Percentiles rank a stretch among this genome's conserved stretches.
Evolutionary conservation across 805 yeast genomes (phyloP).

Genomic region (Zygosaccharomyces kombuchaensis): DNA sequence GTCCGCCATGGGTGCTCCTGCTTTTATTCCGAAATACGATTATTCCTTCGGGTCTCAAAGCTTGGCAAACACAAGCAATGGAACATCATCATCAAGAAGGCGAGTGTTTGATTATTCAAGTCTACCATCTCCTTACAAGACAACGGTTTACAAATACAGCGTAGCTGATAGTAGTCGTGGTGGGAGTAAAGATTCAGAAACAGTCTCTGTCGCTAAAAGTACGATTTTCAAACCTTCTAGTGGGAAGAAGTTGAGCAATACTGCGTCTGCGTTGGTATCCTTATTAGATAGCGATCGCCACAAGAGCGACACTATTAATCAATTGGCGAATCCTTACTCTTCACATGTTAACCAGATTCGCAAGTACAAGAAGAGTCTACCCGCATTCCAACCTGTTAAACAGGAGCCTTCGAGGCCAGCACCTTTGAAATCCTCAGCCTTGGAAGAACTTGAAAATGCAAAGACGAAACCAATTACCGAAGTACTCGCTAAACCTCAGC

Average conservation of each 20-base stretch:
- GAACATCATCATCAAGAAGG: slow-evolving; percentile 26
- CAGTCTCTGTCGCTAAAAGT: not conserved
- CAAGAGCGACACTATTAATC: slow-evolving; percentile 12
- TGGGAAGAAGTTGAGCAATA: slow-evolving; percentile 38
- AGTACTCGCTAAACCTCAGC: slow-evolving; percentile 9
- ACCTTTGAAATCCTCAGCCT: slow-evolving; percentile 7
- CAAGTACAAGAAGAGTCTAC: slow-evolving; percentile 11
- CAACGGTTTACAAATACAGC: slow-evolving; percentile 32
- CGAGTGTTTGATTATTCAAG: slow-evolving; percentile 38
- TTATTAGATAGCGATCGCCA: slow-evolving; percentile 36
- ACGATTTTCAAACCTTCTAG: slow-evolving; percentile 8
- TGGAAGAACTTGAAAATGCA: slow-evolving; percentile 14
- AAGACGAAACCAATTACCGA: slow-evolving; percentile 6
- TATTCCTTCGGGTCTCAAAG: slow-evolving; percentile 16
- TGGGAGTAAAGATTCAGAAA: not conserved
- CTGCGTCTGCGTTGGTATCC: slow-evolving; percentile 48
- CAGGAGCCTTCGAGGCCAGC: not conserved
- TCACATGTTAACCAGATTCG: slow-evolving; percentile 18
- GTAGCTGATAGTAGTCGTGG: slow-evolving; percentile 13
- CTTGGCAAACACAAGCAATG: slow-evolving; percentile 17
- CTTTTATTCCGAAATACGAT: slow-evolving; percentile 37
- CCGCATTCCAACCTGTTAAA: slow-evolving; percentile 6
- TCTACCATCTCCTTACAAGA: slow-evolving; percentile 39
- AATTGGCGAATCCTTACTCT: slow-evolving; percentile 44
- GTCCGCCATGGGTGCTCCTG: slow-evolving; percentile 29